Percentiles rank a stretch among this genome's conserved stretches.
These are phyloP conservation scores for Otatea glauca DNA, from an alignment of 176 grass and related monocot genomes.

Conservation along the genomic window DNA sequence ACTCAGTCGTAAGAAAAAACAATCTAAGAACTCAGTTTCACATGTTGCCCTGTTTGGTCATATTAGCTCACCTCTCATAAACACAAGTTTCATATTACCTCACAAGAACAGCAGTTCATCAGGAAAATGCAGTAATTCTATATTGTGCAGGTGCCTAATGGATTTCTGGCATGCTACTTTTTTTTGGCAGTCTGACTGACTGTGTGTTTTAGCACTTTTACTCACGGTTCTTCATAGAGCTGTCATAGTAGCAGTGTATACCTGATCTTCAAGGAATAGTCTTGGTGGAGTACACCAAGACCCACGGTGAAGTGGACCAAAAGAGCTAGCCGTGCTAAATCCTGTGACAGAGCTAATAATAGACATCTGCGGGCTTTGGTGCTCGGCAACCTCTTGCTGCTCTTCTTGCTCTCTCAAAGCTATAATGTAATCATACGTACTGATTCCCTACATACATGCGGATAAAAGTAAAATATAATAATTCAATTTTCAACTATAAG, in stretches of 20 bases:
- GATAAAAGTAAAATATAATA: neutral
- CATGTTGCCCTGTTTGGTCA: neutral
- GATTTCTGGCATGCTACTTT: neutral
- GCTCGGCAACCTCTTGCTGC: slow-evolving; percentile 71
- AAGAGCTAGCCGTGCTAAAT: slow-evolving; percentile 95
- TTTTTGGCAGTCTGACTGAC: neutral
- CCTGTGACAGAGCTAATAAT: slow-evolving; percentile 94
- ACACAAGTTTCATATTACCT: neutral
- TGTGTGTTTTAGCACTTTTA: neutral
- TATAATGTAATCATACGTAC: slow-evolving; percentile 97
- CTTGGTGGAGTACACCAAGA: slow-evolving; percentile 97
- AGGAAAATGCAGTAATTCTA: neutral
- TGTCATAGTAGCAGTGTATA: slow-evolving; percentile 39
- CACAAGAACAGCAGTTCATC: neutral
- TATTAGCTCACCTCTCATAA: neutral
- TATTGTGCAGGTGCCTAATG: neutral
- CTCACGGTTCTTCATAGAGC: neutral
- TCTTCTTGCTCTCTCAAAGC: slow-evolving; percentile 96
- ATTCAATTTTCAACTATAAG: neutral
- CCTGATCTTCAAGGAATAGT: slow-evolving; percentile 97
- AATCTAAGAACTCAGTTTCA: neutral
- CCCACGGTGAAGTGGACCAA: slow-evolving; percentile 79
- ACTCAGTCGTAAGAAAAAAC: neutral
- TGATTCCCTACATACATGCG: slow-evolving; percentile 67
- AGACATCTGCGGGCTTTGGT: slow-evolving; percentile 97